A percentile compares a stretch with the other conserved stretches of the same genome.
Evolutionary conservation across 257 asterid genomes (phyloP).

Genomic region (Apocynum venetum): DNA sequence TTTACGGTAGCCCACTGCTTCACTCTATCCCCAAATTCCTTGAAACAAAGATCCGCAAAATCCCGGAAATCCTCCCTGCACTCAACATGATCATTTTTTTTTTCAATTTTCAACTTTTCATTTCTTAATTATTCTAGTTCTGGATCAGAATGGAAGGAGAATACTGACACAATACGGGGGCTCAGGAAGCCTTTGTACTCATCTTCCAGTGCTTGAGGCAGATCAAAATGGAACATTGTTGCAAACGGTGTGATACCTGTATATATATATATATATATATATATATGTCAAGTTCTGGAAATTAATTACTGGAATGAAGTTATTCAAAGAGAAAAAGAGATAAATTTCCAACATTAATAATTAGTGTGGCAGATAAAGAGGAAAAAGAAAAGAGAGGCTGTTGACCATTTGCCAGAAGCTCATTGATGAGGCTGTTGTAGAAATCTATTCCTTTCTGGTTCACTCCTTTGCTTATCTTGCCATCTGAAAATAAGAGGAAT

Average conservation of each 20-base stretch:
- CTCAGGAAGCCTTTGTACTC: constrained; percentile 30
- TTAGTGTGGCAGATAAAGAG: no score
- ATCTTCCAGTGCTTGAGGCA: constrained; percentile 27
- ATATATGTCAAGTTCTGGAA: no score
- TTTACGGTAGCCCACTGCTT: constrained; percentile 20
- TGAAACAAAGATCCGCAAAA: constrained; percentile 16
- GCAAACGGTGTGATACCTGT: constrained; percentile 22
- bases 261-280: no score
- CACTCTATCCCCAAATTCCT: constrained; percentile 19
- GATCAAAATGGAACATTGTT: constrained; percentile 60
- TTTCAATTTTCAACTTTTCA: not conserved
- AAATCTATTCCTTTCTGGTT: constrained; percentile 29
- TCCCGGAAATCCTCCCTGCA: constrained; percentile 22
- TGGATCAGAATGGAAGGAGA: not conserved
- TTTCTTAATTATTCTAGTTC: not conserved
- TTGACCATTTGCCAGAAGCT: constrained; percentile 24
- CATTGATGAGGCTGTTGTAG: constrained; percentile 33
- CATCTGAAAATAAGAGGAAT: constrained; percentile 14
- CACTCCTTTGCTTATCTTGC: constrained; percentile 32
- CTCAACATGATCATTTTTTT: not conserved
- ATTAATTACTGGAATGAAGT: no score
- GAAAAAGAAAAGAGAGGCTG: no score
- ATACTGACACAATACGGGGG: constrained; percentile 18
- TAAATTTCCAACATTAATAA: no score
- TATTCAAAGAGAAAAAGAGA: no score